These are phyloP conservation scores for Elongisporangium anandrum DNA, from an alignment of 352 stramenopile species.

Conservation along the genomic window DNA sequence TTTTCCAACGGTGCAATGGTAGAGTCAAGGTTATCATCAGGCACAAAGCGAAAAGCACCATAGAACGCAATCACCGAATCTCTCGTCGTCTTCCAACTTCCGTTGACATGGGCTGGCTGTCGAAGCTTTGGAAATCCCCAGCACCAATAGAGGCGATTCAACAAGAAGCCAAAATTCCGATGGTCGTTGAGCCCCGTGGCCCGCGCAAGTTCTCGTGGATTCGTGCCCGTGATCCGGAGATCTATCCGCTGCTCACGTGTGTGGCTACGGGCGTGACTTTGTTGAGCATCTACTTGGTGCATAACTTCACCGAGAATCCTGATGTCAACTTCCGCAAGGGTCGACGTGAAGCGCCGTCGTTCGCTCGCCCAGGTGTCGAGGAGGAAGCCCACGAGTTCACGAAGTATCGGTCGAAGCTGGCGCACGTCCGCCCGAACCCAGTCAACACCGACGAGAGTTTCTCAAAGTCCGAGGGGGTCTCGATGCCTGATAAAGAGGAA, in stretches of 20 bases:
- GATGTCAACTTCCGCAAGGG: slow-evolving; percentile 23
- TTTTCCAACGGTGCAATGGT: not conserved
- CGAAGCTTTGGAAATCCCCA: not conserved
- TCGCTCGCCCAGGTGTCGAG: slow-evolving; percentile 21
- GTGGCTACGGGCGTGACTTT: slow-evolving; percentile 16
- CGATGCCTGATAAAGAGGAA: too few relatives aligned
- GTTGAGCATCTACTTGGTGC: slow-evolving; percentile 22
- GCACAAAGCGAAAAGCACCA: not conserved
- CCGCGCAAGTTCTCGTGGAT: slow-evolving; percentile 22
- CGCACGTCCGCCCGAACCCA: slow-evolving; percentile 17
- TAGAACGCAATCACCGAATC: not conserved
- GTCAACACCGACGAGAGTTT: slow-evolving; percentile 10
- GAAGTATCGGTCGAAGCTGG: slow-evolving; percentile 17
- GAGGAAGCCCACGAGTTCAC: slow-evolving; percentile 15
- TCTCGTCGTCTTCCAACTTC: not conserved
- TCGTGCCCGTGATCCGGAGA: slow-evolving; percentile 27
- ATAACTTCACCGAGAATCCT: slow-evolving; percentile 26
- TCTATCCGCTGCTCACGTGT: slow-evolving; percentile 31
- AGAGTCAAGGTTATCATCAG: too few relatives aligned
- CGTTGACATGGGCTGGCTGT: not conserved
- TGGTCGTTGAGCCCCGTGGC: slow-evolving; percentile 12
- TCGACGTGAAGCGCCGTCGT: slow-evolving; percentile 24
- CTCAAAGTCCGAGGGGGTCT: not conserved
- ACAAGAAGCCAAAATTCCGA: slow-evolving; percentile 35
- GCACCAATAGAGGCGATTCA: slow-evolving; percentile 17